Evolutionary conservation across 2,329 filamentous ascomycete genomes (phyloP), one percentile per base, ranked within the genome.

Genomic region (Clonostachys byssicola): DNA sequence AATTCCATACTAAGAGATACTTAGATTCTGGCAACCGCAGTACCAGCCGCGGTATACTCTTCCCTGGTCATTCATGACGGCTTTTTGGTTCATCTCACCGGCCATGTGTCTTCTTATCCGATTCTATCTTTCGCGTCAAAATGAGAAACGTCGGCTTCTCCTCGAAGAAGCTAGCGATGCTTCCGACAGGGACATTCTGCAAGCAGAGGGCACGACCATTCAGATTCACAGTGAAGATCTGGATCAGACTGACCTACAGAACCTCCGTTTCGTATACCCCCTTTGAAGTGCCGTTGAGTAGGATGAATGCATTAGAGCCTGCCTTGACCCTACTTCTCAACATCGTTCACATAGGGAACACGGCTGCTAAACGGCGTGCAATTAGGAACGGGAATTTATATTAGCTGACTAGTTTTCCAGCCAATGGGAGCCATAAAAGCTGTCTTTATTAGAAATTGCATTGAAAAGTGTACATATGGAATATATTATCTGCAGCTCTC

Each of bases 251-350:
- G 54, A 56, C 41, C 43, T 51, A 14, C 47, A 56, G 42, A 52
- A 57, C 34, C 38, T 56, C 20, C 44, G 50, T 14, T 57, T 57
- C 30, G 47, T 55, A 20, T 56, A 57, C 42, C 54, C 54, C 2
- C 52, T 74, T 67, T 20, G 73, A 58, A 7, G 3, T 23, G 23
- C 23, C 7, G 23, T 23, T 23, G n/a, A n/a, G n/a, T n/a, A n/a
- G n/a, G n/a, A n/a, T n/a, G n/a, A n/a, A n/a, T n/a, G 6, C 23
- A 23, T 23, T 23, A 7, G 23, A 23, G 3, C 7, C 6, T 23
- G 8, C 23, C 6, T 23, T 8, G 23, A 8, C 23, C 23, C 6
- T 23, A 23, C 23, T 23, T 23, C 23, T 23, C 23, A 23, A 3
- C 23, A 8, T 23, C 6, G 23, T 23, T 23, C 23, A 23, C 23